Evolutionary conservation across 2,329 filamentous ascomycete species (phyloP).

Genomic region (Nemania abortiva): DNA sequence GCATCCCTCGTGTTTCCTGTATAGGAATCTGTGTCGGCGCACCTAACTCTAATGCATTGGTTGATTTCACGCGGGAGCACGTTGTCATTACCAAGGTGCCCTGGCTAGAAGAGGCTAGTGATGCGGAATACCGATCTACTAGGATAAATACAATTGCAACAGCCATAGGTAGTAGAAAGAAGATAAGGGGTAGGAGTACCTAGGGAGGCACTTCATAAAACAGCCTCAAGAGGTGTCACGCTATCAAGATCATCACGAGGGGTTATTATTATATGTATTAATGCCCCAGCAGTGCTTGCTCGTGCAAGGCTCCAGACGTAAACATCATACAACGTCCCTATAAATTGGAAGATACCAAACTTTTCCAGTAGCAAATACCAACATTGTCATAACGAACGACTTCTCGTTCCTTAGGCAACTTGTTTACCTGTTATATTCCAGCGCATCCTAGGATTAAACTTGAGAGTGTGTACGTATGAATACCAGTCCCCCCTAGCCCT

Average conservation of each 20-base stretch:
- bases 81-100: slow-evolving; percentile 65
- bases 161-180: slow-evolving; percentile 54
- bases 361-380: background rate
- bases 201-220: background rate
- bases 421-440: background rate
- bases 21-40: slow-evolving; percentile 69
- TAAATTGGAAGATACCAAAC: background rate
- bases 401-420: background rate
- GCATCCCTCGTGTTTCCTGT: slow-evolving; percentile 73
- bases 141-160: slow-evolving; percentile 62
- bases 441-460: too few relatives aligned
- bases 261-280: slow-evolving; percentile 6
- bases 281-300: background rate
- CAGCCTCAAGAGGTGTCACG: background rate
- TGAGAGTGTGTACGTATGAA: background rate
- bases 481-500: background rate
- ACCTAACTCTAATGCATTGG: slow-evolving; percentile 67
- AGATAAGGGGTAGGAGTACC: slow-evolving; percentile 35
- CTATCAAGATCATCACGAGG: background rate
- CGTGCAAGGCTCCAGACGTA: background rate
- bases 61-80: slow-evolving; percentile 66
- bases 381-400: background rate
- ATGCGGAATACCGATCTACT: slow-evolving; percentile 58
- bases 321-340: background rate
- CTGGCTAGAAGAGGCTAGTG: slow-evolving; percentile 66